Base-by-base conservation (phyloP, 1,284 basidiomycete genomes). In the Marasmius tenuissimus region DNA sequence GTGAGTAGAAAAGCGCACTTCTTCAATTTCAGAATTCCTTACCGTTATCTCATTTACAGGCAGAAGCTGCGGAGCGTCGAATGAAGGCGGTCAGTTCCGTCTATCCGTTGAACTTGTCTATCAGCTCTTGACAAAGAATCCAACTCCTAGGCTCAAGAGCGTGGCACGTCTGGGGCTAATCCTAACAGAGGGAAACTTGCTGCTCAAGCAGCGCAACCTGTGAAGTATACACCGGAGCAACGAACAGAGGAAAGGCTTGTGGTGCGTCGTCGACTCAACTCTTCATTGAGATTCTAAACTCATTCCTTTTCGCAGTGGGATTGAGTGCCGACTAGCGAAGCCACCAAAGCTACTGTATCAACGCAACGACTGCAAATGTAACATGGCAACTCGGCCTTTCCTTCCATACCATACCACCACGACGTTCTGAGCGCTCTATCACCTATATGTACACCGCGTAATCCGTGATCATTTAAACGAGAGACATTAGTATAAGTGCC, bases 1-100 rank as follows among this genome's bases (percentile, higher is more conserved):
- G 85, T 63, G 37, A 34, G 62, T 58, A 58, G 14, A 42, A 27
- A 27, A 40, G n/a, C 37, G 20, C 22, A 35, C 50, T 57, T 48
- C 16, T 27, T 12, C 22, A 14, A 14, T 12, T 53, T 47, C 9
- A 22, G 47, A 49, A 55, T 35, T 48, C 56, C 33, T 42, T 49
- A 20, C 35, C 20, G 37, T 51, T 33, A 34, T 34, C 34, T 53
- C 5, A 27, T 34, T 12, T 37, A 35, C 42, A 63, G 62, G 62
- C 87, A 68, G 85, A 84, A 71, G 89, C 89, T 60, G 89, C 89
- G 62, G 89, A 91, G 73, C 80, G 81, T 70, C 79, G 89, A 68
- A 66, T 82, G 71, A 79, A 86, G 75, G 81, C 81, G 71, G 88
- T 90, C 67, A 73, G 86, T 76, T 57, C 63, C 40, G 55, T 55